Evolutionary conservation across 1,139 yeast species (phyloP).

Genomic region (Blastobotrys persicus): DNA sequence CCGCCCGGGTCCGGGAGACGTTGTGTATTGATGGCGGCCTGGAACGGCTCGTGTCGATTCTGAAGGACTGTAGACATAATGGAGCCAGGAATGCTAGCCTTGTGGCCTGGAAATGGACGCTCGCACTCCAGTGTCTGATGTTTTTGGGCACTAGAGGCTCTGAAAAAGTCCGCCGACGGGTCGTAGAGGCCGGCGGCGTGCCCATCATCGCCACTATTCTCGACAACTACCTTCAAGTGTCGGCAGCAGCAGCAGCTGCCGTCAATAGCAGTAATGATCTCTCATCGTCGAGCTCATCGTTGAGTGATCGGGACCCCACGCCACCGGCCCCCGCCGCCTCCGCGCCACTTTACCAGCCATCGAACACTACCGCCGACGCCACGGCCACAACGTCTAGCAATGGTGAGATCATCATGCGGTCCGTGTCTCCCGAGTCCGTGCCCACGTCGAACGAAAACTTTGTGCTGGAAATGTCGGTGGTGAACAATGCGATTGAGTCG

Average conservation of each 20-base stretch:
- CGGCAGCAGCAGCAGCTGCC: background rate
- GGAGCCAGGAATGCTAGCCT: constrained; percentile 32
- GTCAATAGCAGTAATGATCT: background rate
- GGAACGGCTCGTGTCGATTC: constrained; percentile 79
- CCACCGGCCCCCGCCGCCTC: too few species aligned
- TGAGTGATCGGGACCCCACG: background rate
- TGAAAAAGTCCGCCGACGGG: constrained; percentile 76
- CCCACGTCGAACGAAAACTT: constrained; percentile 1
- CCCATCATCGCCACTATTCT: constrained; percentile 89
- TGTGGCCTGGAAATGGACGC: constrained; percentile 94
- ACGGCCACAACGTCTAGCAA: constrained; percentile 4
- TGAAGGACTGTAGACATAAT: constrained; percentile 65
- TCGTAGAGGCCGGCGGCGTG: constrained; percentile 86
- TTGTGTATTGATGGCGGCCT: constrained; percentile 87
- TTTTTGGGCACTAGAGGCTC: constrained; percentile 91
- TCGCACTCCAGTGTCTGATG: constrained; percentile 89
- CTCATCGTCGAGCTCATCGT: background rate
- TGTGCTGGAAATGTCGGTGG: background rate
- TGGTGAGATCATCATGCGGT: constrained; percentile 2
- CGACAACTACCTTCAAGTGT: constrained; percentile 62
- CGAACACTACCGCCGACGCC: too few species aligned
- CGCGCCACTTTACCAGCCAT: too few species aligned
- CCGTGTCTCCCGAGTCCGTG: constrained; percentile 6
- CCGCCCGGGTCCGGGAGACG: constrained; percentile 87
- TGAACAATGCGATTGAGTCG: background rate